Evolutionary conservation across 2,329 filamentous ascomycete species (phyloP), one percentile per base, ranked within the genome.

Genomic region (Beauveria bassiana): DNA sequence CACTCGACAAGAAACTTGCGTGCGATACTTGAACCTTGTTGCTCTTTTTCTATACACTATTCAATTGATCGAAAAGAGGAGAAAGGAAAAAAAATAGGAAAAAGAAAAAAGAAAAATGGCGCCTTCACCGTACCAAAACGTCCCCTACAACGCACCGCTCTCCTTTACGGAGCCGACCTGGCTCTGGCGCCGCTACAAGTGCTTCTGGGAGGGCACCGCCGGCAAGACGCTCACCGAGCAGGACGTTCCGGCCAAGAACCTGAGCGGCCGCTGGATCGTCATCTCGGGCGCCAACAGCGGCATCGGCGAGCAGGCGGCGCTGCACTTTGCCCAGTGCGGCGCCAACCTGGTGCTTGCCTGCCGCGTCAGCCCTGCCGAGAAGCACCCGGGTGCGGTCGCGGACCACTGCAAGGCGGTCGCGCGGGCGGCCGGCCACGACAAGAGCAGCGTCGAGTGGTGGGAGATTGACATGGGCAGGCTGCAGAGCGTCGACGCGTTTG

Each of bases 301-400:
- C 58, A 70, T 70, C 38, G 69, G 69, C 38, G 59, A 64, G 40
- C 67, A 69, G 53, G 69, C 69, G 3, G 68, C 68, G 24, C 49
- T 65, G 12, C 60, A 52, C 12, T 67, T 70, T 55, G 69, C 69
- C 8, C n/a, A 38, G 14, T 70, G 67, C 55, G 69, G 69, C 42
- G 69, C 68, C 6, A 69, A 70, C 60, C 31, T 70, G 5, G 63
- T 70, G 24, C 66, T 70, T 31, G 69, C 68, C 1, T 69, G 65
- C 46, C 66, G 68, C 20, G 61, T 68, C 38, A 66, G 65, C 40
- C 69, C 67, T 18, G 38, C 59, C 14, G 68, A 70, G 63, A 64
- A 58, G 20, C 67, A 69, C 42, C 69, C 69, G 9, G 55, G 58
- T 4, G 59, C 43, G 5, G 67, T 67, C 3, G 69, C 66, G 12